Base-by-base conservation (phyloP, 2,329 filamentous ascomycete species). In the Lachnellula subtilissima region DNA sequence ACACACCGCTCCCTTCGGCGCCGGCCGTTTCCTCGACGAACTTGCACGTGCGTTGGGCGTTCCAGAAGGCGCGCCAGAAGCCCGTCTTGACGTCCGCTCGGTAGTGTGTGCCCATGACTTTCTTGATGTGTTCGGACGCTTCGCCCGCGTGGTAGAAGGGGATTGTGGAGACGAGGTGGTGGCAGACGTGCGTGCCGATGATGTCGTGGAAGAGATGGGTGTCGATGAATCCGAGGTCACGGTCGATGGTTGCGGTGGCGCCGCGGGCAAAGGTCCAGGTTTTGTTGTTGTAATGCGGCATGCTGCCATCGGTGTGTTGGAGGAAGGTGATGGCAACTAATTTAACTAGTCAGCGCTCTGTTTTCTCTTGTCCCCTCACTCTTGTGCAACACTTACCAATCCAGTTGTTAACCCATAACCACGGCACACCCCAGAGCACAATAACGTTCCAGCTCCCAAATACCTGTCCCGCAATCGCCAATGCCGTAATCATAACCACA, bases 321-420 rank as follows among this genome's bases (percentile, higher is more conserved):
- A 89, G 83, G 72, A 87, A 89, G 48, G 86, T 89, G 68, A 89
- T 89, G 60, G 85, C 85, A 19, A 89, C 85, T 84, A 36, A 36
- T 56, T 40, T 12, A 42, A 32, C 8, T 32, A 11, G 28, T 32
- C 9, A 32, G 28, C 28, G 9, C 28, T 32, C 28, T 32, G 9
- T 32, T 32, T 11, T 25, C 23, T 25, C 25, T 11, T 32, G 8
- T 32, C 9, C 8, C 9, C 9, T 11, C 28, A 8, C 8, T 32
- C 28, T 32, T 32, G 8, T 32, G 9, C 2, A 12, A 22, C 52
- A 73, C 78, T 65, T 73, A 83, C 80, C 78, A 53, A 88, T 77
- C 84, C 84, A 88, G 75, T 87, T 82, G 74, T 88, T 84, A 36
- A 86, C 79, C 85, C 85, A 88, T 58, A 87, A 67, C 70, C 86